Evolutionary conservation across 2,329 filamentous ascomycete species (phyloP).

Genomic region (Aspergillus sp.): DNA sequence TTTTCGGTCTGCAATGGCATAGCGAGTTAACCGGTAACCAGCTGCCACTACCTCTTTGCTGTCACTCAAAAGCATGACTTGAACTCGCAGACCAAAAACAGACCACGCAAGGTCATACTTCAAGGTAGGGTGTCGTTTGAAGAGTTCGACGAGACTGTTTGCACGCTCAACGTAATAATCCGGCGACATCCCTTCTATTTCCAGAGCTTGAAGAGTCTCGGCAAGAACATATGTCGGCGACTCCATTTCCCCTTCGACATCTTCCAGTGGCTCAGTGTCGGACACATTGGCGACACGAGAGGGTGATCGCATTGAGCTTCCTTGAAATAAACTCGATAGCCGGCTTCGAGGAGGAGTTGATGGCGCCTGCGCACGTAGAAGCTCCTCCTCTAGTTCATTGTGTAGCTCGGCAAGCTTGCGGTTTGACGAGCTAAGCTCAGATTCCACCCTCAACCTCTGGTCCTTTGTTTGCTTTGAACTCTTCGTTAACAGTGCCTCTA

Average conservation of each 20-base stretch:
- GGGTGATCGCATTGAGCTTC: slow-evolving; percentile 59
- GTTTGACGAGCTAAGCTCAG: slow-evolving; percentile 89
- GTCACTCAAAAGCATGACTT: slow-evolving; percentile 93
- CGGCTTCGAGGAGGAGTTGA: slow-evolving; percentile 55
- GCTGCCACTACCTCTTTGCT: slow-evolving; percentile 94
- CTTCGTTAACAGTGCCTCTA: slow-evolving; percentile 92
- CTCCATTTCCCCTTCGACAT: slow-evolving; percentile 72
- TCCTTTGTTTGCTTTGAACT: slow-evolving; percentile 95
- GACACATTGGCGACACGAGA: slow-evolving; percentile 42
- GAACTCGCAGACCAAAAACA: slow-evolving; percentile 89
- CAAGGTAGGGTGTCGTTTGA: slow-evolving; percentile 87
- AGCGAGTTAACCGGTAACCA: slow-evolving; percentile 89
- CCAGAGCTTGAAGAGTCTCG: slow-evolving; percentile 87
- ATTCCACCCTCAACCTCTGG: slow-evolving; percentile 77
- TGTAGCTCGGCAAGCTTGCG: slow-evolving; percentile 66
- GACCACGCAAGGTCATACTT: slow-evolving; percentile 98
- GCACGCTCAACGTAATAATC: slow-evolving; percentile 95
- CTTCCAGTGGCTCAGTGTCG: slow-evolving; percentile 47
- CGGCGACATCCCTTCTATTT: slow-evolving; percentile 82
- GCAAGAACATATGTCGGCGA: slow-evolving; percentile 90
- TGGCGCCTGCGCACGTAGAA: slow-evolving; percentile 61
- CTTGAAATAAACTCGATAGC: slow-evolving; percentile 62
- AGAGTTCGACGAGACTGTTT: slow-evolving; percentile 93
- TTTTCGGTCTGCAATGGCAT: slow-evolving; percentile 88
- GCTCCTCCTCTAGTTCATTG: slow-evolving; percentile 63